Base-by-base conservation (phyloP, 257 asterid species). In the Rhazya stricta region DNA sequence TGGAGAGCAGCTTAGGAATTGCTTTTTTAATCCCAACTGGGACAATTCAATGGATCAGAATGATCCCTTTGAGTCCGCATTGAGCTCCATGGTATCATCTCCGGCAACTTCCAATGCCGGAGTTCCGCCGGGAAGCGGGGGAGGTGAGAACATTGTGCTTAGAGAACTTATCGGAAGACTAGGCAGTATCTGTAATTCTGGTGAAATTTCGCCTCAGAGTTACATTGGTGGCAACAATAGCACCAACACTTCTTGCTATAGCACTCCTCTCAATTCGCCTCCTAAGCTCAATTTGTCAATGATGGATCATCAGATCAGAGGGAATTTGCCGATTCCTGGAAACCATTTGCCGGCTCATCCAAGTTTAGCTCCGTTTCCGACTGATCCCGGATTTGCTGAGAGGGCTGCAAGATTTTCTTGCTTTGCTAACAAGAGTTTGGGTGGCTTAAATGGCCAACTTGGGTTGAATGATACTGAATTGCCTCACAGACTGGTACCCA, bases 31-130 rank as follows among this genome's bases (percentile, higher is more conserved):
- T 77, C 84, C 90, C 57, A 86, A 32, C 67, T 92, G 93, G 95
- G 91, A 88, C 10, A 86, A 82, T 69, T 85, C 92, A n/a, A 43
- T 79, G 75, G 90, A 87, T 71, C 92, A 89, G 42, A 81, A 60
- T 39, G 96, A 89, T 63, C 90, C 90, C 32, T 87, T 90, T 39
- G 94, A 91, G 81, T 93, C 97, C 1, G 97, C 97, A 62, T 79
- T 93, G 80, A 91, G 97, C 82, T 93, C 98, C 8, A 91, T 91
- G 93, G 98, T 91, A 6, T 93, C 98, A 0, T 93, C 98, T 19
- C 97, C 98, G 19, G 86, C 89, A 0, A 79, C 88, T 0, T 83
- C 97, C 5, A 67, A 73, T 58, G 79, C 85, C 54, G 79, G 76
- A 50, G 72, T 72, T 53, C 73, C 78, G 1, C 77, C 74, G 66